Evolutionary conservation across 495 filamentous ascomycete genomes (phyloP), one percentile per base, ranked within the genome.

Genomic region (Rhypophila decipiens): DNA sequence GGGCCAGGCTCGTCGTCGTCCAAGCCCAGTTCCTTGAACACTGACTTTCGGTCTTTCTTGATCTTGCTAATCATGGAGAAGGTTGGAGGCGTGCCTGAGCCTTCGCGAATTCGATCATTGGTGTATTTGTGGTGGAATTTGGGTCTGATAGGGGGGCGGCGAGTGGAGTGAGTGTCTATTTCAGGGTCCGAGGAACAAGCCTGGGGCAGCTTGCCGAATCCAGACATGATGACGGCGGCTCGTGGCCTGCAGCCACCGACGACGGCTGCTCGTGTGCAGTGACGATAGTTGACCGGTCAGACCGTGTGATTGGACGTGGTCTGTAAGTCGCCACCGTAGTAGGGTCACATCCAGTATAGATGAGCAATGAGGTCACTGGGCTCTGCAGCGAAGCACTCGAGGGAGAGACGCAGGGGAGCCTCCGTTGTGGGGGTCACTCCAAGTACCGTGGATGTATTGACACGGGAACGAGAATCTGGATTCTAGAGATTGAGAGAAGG

Each of bases 11-110:
- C 53, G 29, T 68, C 60, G 42, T 65, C 62, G 35, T 68, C 61
- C 36, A 76, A 46, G 11, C 69, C 72, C 34, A 70, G 55, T 52
- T 76, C 73, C 45, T 57, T 68, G 49, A 76, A 76, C 40, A 73
- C 57, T 17, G 68, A 72, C 46, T 60, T 64, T 21, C 68, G 60
- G 13, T 57, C 63, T 54, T 66, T 65, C 31, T 52, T 56, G 24
- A 68, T 67, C 24, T 67, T 69, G 42, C 59, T 50, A 19, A 49
- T 50, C 59, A 68, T 67, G 20, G 56, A 51, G 37, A 63, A 58
- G 3, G 54, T 51, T 1, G 61, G 63, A 5, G 56, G 56, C 24
- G 46, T 57, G 9, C 51, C 45, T 36, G 61, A 66, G 36, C 66
- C 57, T 58, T 74, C 71, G 46, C 69, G 66, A 22, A 74, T 46